Evolutionary conservation across 805 yeast species (phyloP).

Genomic region (Ogataea paraovalis): DNA sequence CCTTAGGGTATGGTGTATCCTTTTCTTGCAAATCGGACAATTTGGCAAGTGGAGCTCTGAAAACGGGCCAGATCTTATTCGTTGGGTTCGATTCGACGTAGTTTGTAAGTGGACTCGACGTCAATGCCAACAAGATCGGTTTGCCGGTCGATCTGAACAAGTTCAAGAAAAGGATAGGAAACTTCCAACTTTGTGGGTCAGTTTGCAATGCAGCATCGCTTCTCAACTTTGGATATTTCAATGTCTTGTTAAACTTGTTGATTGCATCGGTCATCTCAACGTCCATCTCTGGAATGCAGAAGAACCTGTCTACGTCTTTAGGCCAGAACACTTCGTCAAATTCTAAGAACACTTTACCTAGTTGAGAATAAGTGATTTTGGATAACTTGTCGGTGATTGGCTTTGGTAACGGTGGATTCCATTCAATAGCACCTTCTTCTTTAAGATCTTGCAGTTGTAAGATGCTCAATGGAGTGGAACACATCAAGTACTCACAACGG

Average conservation of each 20-base stretch:
- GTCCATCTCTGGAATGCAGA: slow-evolving; percentile 30
- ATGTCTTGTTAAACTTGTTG: slow-evolving; percentile 1
- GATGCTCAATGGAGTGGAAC: slow-evolving; percentile 49
- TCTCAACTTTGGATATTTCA: slow-evolving; percentile 3
- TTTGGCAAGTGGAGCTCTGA: slow-evolving; percentile 38
- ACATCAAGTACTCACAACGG: slow-evolving; percentile 38
- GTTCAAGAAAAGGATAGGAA: slow-evolving; percentile 30
- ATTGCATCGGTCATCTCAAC: slow-evolving; percentile 15
- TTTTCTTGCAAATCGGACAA: slow-evolving; percentile 23
- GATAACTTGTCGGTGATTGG: slow-evolving; percentile 25
- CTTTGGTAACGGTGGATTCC: slow-evolving; percentile 34
- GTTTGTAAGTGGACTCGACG: slow-evolving; percentile 47
- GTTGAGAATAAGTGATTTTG: slow-evolving; percentile 35
- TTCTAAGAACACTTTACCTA: slow-evolving; percentile 46
- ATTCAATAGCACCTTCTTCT: slow-evolving; percentile 28
- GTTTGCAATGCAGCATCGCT: slow-evolving; percentile 7
- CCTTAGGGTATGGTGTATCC: slow-evolving; percentile 23
- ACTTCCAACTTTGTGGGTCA: slow-evolving; percentile 23
- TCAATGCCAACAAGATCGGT: slow-evolving; percentile 42
- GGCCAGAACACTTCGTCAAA: slow-evolving; percentile 48
- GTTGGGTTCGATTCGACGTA: slow-evolving; percentile 41
- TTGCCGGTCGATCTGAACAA: slow-evolving; percentile 26
- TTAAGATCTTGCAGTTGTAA: slow-evolving; percentile 32
- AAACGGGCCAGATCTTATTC: slow-evolving; percentile 40
- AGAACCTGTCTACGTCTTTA: slow-evolving; percentile 28